Conservation (phyloP, 805 yeast species). For the Saturnispora besseyi region DNA sequence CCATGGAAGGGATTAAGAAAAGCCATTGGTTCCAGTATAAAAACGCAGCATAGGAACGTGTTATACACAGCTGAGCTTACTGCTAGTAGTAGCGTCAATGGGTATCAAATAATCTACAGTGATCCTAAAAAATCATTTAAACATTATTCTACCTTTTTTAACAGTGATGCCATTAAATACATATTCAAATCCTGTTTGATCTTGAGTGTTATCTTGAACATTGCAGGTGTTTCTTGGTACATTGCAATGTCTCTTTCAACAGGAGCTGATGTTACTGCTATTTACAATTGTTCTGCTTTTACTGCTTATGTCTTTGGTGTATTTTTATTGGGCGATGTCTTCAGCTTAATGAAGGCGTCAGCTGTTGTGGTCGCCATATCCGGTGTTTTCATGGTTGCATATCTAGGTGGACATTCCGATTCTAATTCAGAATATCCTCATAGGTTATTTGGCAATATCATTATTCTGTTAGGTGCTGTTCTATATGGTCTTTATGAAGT, state of each 20-base stretch:
- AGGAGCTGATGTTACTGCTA: conserved; percentile 82
- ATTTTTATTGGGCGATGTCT: conserved; percentile 57
- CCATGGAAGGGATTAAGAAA: conserved; percentile 27
- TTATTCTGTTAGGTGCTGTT: conserved; percentile 67
- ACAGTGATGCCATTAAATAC: conserved; percentile 41
- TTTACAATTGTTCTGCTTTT: conserved; percentile 83
- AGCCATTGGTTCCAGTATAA: conserved; percentile 30
- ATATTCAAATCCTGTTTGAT: conserved; percentile 35
- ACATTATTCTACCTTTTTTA: conserved; percentile 27
- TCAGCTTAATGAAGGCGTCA: conserved; percentile 50
- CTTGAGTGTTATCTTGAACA: conserved; percentile 49
- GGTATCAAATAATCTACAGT: conserved; percentile 24
- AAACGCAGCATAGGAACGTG: conserved; percentile 35
- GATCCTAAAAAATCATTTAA: conserved; percentile 25
- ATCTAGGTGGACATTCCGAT: conserved; percentile 35
- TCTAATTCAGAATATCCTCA: conserved; percentile 38
- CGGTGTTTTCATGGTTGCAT: conserved; percentile 77
- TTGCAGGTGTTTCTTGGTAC: conserved; percentile 83
- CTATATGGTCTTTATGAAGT: conserved; percentile 80
- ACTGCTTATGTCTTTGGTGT: conserved; percentile 81
- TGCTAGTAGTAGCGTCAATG: conserved; percentile 20
- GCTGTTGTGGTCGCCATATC: conserved; percentile 64
- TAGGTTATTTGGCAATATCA: conserved; percentile 57
- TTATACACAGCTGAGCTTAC: conserved; percentile 31
- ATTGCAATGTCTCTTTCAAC: conserved; percentile 73